Evolutionary conservation across 768 basidiomycete genomes (phyloP).

Genomic region (Leccinum uliginosum): DNA sequence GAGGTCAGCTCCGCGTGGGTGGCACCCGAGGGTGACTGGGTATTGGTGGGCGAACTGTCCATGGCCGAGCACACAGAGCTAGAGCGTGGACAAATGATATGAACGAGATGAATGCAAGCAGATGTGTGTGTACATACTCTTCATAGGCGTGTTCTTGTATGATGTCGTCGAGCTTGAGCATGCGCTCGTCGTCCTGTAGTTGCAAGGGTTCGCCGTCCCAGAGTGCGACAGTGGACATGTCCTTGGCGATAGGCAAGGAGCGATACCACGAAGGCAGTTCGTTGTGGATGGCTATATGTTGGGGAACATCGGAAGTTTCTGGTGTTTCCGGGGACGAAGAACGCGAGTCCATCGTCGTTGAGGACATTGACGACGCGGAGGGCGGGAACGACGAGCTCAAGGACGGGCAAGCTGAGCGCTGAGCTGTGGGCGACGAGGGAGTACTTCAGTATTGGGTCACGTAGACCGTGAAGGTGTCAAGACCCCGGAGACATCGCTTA

Average conservation of each 20-base stretch:
- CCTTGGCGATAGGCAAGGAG: slow-evolving; percentile 41
- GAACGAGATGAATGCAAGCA: background rate
- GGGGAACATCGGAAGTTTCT: slow-evolving; percentile 53
- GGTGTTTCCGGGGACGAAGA: slow-evolving; percentile 72
- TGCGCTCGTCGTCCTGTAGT: slow-evolving; percentile 49
- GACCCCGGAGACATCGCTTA: slow-evolving; percentile 21
- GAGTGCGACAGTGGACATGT: slow-evolving; percentile 33
- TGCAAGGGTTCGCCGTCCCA: slow-evolving; percentile 44
- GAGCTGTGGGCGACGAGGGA: background rate
- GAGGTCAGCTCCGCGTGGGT: slow-evolving; percentile 33
- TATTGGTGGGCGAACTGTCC: slow-evolving; percentile 15
- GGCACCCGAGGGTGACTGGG: slow-evolving; percentile 24
- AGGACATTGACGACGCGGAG: slow-evolving; percentile 42
- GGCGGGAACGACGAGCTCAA: slow-evolving; percentile 3
- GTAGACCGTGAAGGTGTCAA: background rate
- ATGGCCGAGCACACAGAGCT: slow-evolving; percentile 20
- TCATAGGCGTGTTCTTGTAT: slow-evolving; percentile 73
- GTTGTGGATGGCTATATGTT: slow-evolving; percentile 47
- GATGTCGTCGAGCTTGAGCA: slow-evolving; percentile 68
- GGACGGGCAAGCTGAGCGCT: background rate
- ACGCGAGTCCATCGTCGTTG: slow-evolving; percentile 51
- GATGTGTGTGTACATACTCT: slow-evolving; percentile 47
- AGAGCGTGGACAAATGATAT: background rate
- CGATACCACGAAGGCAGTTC: slow-evolving; percentile 57
- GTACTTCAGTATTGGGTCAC: too few relatives aligned